Evolutionary conservation across 2,329 filamentous ascomycete species (phyloP).

Genomic region (Talaromyces sp.): DNA sequence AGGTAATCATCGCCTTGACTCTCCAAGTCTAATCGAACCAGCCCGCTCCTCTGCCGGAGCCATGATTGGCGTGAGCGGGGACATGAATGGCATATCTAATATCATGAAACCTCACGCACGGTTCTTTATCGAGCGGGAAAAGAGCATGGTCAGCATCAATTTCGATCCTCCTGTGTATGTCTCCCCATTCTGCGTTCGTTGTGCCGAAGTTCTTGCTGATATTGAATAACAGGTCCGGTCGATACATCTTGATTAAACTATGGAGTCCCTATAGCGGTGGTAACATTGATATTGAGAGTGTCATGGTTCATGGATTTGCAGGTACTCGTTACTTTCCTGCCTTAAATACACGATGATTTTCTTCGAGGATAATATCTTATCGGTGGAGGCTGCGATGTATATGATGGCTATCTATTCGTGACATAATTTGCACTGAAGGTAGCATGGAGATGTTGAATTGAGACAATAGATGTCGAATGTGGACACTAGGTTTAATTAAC

Average conservation of each 20-base stretch:
- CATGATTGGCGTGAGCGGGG: background rate
- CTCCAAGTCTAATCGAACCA: slow-evolving; percentile 30
- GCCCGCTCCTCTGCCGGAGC: slow-evolving; percentile 18
- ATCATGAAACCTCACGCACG: slow-evolving; percentile 70
- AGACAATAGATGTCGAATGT: background rate
- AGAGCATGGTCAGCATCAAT: slow-evolving; percentile 79
- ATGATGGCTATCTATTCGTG: background rate
- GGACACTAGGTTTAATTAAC: background rate
- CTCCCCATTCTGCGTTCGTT: background rate
- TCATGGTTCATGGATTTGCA: slow-evolving; percentile 78
- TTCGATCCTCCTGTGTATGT: slow-evolving; percentile 55
- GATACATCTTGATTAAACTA: slow-evolving; percentile 84
- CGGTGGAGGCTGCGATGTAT: background rate
- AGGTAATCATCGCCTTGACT: slow-evolving; percentile 24
- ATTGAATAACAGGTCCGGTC: slow-evolving; percentile 57
- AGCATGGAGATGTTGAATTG: background rate
- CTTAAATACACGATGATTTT: slow-evolving; percentile 54
- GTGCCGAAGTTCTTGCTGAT: slow-evolving; percentile 14
- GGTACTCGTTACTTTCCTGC: slow-evolving; percentile 81
- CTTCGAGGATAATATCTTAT: background rate
- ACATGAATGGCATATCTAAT: slow-evolving; percentile 30
- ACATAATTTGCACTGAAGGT: background rate
- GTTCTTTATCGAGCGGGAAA: slow-evolving; percentile 79
- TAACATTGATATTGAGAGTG: slow-evolving; percentile 87
- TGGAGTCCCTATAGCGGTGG: slow-evolving; percentile 73